Evolutionary conservation across 176 grass and related monocot species (phyloP).

Genomic region (Saccharum officinarum): DNA sequence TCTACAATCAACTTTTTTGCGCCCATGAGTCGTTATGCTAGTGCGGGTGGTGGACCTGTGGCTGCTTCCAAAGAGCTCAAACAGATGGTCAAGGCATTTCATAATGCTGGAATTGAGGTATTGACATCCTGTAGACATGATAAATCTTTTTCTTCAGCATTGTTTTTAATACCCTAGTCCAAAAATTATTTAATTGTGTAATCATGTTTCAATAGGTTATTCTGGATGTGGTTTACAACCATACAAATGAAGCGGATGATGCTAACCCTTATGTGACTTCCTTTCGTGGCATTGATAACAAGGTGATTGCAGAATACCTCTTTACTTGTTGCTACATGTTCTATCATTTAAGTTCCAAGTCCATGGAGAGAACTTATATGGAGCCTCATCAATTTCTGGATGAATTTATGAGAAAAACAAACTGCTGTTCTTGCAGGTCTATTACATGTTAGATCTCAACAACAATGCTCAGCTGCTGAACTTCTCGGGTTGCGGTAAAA

Average conservation of each 20-base stretch:
- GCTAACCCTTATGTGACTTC: conserved; percentile 78
- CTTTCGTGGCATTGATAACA: conserved; percentile 97
- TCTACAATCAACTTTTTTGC: conserved; percentile 99
- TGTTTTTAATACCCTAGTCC: not conserved
- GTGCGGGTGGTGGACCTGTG: conserved; percentile 86
- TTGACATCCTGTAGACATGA: not conserved
- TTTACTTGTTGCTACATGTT: conserved; percentile 7
- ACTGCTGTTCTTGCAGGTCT: conserved; percentile 65
- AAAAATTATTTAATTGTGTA: conserved; percentile 13
- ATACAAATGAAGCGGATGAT: conserved; percentile 97
- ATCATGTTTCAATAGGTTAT: conserved; percentile 63
- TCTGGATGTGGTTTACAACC: conserved; percentile 98
- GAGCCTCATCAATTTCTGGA: not conserved
- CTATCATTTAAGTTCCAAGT: not conserved
- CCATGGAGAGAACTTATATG: not conserved
- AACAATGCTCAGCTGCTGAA: conserved; percentile 67
- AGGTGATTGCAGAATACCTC: conserved; percentile 45
- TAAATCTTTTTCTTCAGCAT: not conserved
- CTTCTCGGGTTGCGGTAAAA: conserved; percentile 96
- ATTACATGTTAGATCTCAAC: conserved; percentile 90
- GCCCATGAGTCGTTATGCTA: conserved; percentile 98
- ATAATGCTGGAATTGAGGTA: conserved; percentile 98
- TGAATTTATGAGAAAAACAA: conserved; percentile 7
- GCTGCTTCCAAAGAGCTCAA: conserved; percentile 89
- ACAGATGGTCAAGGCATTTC: conserved; percentile 93